phyloP scores from a whole-genome alignment of 2,329 filamentous ascomycete species.

The Exophiala xenobiotica region DNA sequence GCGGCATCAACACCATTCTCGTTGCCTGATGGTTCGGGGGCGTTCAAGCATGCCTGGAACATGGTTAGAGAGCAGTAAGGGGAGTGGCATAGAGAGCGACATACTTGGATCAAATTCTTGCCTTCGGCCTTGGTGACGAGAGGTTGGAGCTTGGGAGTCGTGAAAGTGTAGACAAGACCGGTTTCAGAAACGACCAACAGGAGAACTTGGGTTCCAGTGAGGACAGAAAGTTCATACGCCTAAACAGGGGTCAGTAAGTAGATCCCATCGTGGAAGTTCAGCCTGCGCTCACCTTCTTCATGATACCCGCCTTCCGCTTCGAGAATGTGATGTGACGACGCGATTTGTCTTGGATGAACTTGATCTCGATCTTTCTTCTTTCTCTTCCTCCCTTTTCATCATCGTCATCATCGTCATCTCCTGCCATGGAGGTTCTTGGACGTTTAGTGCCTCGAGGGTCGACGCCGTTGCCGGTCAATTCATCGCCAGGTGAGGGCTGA shows the following conservation, averaged over 20 bases:
- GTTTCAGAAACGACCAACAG: constrained; percentile 96
- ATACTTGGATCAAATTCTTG: constrained; percentile 98
- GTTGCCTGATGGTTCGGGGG: constrained; percentile 81
- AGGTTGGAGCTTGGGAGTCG: constrained; percentile 95
- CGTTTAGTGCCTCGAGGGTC: constrained; percentile 88
- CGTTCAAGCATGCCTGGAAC: constrained; percentile 85
- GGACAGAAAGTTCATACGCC: constrained; percentile 96
- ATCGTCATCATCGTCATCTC: constrained; percentile 95
- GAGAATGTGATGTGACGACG: constrained; percentile 99
- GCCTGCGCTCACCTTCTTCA: constrained; percentile 86
- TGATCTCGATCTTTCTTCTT: constrained; percentile 99
- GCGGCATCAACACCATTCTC: constrained; percentile 77
- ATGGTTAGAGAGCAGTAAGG: constrained; percentile 27
- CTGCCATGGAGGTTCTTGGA: constrained; percentile 70
- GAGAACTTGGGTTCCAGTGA: constrained; percentile 96
- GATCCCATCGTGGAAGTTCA: constrained; percentile 12
- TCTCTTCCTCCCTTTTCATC: constrained; percentile 97
- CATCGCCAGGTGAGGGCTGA: constrained; percentile 71
- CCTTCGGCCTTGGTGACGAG: constrained; percentile 97
- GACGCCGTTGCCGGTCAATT: constrained; percentile 66
- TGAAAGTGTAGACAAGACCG: constrained; percentile 96
- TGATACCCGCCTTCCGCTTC: constrained; percentile 99
- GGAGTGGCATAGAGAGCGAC: constrained; percentile 31
- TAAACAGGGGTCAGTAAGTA: constrained; percentile 39
- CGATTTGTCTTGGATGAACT: constrained; percentile 99